Conservation (phyloP, 495 filamentous ascomycete genomes). For the Annulohypoxylon stygium region DNA sequence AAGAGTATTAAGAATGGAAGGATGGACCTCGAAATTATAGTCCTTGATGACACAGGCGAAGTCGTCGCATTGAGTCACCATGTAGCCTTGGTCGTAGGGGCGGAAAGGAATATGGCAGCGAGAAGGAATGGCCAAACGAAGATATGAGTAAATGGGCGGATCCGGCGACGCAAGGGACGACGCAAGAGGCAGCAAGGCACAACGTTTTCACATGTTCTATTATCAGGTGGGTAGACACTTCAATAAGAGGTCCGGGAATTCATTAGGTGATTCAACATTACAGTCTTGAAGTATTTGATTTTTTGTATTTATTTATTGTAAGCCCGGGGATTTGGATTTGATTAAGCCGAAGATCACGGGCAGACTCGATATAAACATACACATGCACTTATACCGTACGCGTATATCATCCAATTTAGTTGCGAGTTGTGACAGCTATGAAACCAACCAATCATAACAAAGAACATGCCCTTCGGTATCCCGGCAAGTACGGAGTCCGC, state of each 20-base stretch:
- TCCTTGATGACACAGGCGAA: slow-evolving; percentile 67
- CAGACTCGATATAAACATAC: not conserved
- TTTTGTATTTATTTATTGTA: not conserved
- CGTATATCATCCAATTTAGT: not conserved
- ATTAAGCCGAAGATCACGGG: too few relatives aligned
- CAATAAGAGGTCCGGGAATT: too few relatives aligned
- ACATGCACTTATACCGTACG: not conserved
- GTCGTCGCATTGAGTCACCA: slow-evolving; percentile 73
- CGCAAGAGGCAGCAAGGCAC: too few relatives aligned
- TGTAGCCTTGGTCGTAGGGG: slow-evolving; percentile 68
- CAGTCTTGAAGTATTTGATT: too few relatives aligned
- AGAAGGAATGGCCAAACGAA: slow-evolving; percentile 47
- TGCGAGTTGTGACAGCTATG: not conserved
- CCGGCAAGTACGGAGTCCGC: slow-evolving; percentile 22
- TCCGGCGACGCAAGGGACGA: not conserved
- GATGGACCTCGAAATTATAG: slow-evolving; percentile 71
- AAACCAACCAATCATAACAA: slow-evolving; percentile 15
- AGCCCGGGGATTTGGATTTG: too few relatives aligned
- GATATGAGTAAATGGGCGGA: slow-evolving; percentile 32
- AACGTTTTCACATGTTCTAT: too few relatives aligned
- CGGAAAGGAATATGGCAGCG: slow-evolving; percentile 65
- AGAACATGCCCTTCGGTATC: not conserved
- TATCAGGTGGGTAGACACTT: too few relatives aligned
- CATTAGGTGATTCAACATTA: too few relatives aligned
- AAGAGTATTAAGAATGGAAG: slow-evolving; percentile 70